phyloP scores from a whole-genome alignment of 1,139 yeast genomes.

The Entelexis paramagnoliae region DNA sequence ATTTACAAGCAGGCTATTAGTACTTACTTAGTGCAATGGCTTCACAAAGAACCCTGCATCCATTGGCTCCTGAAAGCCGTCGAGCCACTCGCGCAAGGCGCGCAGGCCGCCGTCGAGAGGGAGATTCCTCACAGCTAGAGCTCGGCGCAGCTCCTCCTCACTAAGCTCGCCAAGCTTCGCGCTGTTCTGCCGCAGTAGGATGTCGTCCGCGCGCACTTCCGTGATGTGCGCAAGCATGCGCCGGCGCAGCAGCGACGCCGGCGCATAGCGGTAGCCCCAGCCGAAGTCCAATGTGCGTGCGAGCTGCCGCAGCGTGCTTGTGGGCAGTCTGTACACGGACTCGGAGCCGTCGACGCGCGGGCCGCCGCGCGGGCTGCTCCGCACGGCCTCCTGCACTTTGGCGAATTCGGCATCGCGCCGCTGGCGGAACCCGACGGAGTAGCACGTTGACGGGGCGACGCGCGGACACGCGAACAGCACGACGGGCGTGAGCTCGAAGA shows the following conservation, averaged over 20 bases:
- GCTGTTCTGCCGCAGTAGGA: constrained; percentile 13
- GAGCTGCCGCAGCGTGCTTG: constrained; percentile 11
- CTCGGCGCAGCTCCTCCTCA: constrained; percentile 17
- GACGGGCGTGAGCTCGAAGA: constrained; percentile 56
- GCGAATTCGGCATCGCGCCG: neutral
- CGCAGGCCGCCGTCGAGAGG: constrained; percentile 10
- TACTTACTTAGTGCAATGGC: neutral
- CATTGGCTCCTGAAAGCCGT: constrained; percentile 23
- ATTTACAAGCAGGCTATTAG: too few relatives aligned
- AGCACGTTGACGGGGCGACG: constrained; percentile 59
- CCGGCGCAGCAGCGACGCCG: constrained; percentile 12
- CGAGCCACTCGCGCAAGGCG: constrained; percentile 17
- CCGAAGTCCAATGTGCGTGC: constrained; percentile 18
- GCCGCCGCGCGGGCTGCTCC: neutral
- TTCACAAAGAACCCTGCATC: constrained; percentile 22
- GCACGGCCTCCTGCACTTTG: neutral
- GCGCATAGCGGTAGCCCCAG: constrained; percentile 12
- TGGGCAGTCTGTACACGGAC: constrained; percentile 16
- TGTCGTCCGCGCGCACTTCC: constrained; percentile 23
- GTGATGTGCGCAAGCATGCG: constrained; percentile 19
- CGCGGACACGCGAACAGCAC: constrained; percentile 51
- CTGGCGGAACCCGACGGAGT: constrained; percentile 36
- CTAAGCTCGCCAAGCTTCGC: constrained; percentile 13
- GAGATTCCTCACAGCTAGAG: constrained; percentile 21
- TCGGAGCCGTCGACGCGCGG: constrained; percentile 13